Evolutionary conservation across 306 rosid species (phyloP).

Genomic region (Fragaria vesca): DNA sequence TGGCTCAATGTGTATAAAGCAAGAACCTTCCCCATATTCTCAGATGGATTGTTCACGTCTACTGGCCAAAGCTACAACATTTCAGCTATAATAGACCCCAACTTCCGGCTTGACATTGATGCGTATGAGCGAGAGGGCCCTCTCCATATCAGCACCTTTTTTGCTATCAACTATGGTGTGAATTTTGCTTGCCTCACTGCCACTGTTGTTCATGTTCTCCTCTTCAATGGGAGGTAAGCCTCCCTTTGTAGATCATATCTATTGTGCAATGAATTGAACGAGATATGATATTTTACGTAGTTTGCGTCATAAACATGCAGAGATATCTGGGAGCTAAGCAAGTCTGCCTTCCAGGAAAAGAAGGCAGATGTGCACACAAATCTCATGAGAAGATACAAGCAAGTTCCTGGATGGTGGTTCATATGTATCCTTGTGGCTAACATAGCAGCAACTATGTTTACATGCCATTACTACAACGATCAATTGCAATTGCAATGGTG

Average conservation of each 20-base stretch:
- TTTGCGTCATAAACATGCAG: constrained; percentile 33
- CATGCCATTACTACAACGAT: constrained; percentile 57
- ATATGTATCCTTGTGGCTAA: constrained; percentile 53
- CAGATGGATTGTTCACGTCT: constrained; percentile 64
- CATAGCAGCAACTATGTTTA: constrained; percentile 45
- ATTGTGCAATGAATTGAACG: neutral
- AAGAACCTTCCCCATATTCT: constrained; percentile 71
- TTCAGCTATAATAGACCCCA: constrained; percentile 60
- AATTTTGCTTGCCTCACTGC: constrained; percentile 81
- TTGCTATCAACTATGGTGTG: constrained; percentile 59
- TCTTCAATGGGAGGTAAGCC: constrained; percentile 73
- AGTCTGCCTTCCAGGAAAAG: constrained; percentile 64
- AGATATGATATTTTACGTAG: neutral
- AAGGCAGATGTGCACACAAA: constrained; percentile 75
- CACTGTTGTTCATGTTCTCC: constrained; percentile 63
- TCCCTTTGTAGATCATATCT: neutral
- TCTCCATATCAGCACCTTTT: constrained; percentile 61
- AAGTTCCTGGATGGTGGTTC: constrained; percentile 91
- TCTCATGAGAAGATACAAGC: constrained; percentile 63
- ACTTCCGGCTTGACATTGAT: constrained; percentile 56
- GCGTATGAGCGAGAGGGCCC: constrained; percentile 64
- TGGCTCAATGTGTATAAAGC: constrained; percentile 60
- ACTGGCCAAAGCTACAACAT: constrained; percentile 65
- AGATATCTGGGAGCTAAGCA: constrained; percentile 65
- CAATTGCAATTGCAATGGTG: constrained; percentile 85